Conservation (phyloP, 2,329 filamentous ascomycete genomes). For the Alternaria sp. region DNA sequence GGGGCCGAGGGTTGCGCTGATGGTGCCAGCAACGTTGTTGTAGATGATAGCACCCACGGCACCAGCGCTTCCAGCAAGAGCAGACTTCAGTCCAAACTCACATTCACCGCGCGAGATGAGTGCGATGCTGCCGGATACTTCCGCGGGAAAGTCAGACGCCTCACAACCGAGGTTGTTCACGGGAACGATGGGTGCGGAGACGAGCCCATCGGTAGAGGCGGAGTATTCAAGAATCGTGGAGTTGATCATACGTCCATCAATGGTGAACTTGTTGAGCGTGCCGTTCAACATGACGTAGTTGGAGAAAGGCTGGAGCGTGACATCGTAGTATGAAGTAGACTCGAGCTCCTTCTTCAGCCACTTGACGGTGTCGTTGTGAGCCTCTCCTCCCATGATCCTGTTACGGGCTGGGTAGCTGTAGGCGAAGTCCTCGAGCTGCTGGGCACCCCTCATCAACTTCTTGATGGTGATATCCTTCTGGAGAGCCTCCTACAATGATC, state of each 20-base stretch:
- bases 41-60: conserved; percentile 76
- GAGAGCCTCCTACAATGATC: conserved; percentile 27
- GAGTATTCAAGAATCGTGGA: conserved; percentile 33
- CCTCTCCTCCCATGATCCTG: conserved; percentile 46
- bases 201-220: conserved; percentile 27
- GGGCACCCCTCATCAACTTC: conserved; percentile 36
- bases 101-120: conserved; percentile 74
- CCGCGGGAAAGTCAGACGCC: conserved; percentile 65
- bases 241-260: conserved; percentile 19
- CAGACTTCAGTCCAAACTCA: conserved; percentile 73
- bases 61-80: conserved; percentile 70
- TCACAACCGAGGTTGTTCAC: conserved; percentile 42
- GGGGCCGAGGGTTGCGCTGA: conserved; percentile 69
- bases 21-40: conserved; percentile 68
- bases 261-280: conserved; percentile 23
- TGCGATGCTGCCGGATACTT: conserved; percentile 68
- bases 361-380: conserved; percentile 50
- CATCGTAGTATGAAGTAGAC: conserved; percentile 45
- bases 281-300: conserved; percentile 30
- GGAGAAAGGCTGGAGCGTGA: conserved; percentile 39
- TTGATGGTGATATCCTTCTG: conserved; percentile 34
- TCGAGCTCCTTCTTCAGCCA: conserved; percentile 44
- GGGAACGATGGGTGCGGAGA: conserved; percentile 31
- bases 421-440: conserved; percentile 48
- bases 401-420: conserved; percentile 46